Evolutionary conservation across 371 early-diverging fungal species (phyloP).

Genomic region (Mortierella sp.): DNA sequence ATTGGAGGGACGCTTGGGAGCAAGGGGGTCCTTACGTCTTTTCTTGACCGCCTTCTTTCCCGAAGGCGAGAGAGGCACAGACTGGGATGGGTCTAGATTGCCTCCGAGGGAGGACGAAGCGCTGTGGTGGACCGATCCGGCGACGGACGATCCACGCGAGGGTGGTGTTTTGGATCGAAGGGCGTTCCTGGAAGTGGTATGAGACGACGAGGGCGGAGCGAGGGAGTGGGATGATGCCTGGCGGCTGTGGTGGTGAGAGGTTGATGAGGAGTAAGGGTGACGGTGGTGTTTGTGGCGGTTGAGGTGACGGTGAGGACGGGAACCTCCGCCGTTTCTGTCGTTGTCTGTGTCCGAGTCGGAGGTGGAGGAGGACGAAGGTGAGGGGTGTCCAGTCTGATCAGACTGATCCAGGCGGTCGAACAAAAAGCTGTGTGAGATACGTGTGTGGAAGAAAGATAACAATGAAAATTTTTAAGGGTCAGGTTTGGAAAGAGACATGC

Average conservation of each 20-base stretch:
- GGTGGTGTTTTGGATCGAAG: slow-evolving; percentile 37
- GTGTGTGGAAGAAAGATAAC: background rate
- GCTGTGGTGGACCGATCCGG: slow-evolving; percentile 12
- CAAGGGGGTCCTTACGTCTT: slow-evolving; percentile 75
- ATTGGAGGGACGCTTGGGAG: slow-evolving; percentile 81
- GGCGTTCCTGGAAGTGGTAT: background rate
- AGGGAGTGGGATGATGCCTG: slow-evolving; percentile 19
- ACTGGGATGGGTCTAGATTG: slow-evolving; percentile 9
- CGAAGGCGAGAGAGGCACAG: slow-evolving; percentile 14
- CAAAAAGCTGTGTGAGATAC: slow-evolving; percentile 26
- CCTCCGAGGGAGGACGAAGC: slow-evolving; percentile 17
- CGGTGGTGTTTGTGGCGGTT: slow-evolving; percentile 19
- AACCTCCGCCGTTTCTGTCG: slow-evolving; percentile 23
- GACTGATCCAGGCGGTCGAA: slow-evolving; percentile 43
- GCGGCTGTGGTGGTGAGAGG: slow-evolving; percentile 7
- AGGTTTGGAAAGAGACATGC: background rate
- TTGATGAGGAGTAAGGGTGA: slow-evolving; percentile 10
- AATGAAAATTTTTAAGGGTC: background rate
- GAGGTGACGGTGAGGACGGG: slow-evolving; percentile 16
- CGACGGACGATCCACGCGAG: slow-evolving; percentile 30
- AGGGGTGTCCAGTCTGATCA: slow-evolving; percentile 23
- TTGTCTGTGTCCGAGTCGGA: slow-evolving; percentile 38
- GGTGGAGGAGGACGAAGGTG: slow-evolving; percentile 31
- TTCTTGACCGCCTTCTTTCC: slow-evolving; percentile 41
- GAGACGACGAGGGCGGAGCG: slow-evolving; percentile 8